Conservation (phyloP, 2,329 filamentous ascomycete genomes). For the Hymenoscyphus fructigenus region DNA sequence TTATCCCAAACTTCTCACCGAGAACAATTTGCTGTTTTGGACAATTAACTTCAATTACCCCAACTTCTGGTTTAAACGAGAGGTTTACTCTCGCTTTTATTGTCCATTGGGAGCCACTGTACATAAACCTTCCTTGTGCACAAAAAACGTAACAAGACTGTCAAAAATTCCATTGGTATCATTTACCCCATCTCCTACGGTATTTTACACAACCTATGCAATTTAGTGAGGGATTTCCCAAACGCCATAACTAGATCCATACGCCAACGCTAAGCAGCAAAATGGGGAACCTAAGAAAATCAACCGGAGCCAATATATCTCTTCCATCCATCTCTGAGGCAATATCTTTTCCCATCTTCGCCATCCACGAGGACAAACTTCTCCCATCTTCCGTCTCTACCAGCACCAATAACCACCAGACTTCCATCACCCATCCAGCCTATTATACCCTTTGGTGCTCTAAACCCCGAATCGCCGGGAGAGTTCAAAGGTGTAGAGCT, state of each 20-base stretch:
- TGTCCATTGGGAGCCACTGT: neutral
- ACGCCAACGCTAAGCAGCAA: constrained; percentile 30
- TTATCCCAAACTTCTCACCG: too few relatives aligned
- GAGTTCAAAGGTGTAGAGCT: constrained; percentile 46
- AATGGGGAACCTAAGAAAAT: constrained; percentile 10
- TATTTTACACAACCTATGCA: neutral
- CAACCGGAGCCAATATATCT: constrained; percentile 58
- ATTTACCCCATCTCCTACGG: neutral
- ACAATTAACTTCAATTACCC: too few relatives aligned
- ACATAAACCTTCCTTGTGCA: neutral
- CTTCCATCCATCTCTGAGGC: constrained; percentile 78
- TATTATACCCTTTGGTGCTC: constrained; percentile 77
- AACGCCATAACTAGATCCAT: neutral
- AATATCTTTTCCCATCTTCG: constrained; percentile 64
- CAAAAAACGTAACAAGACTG: neutral
- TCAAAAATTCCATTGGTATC: neutral
- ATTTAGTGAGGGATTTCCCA: neutral
- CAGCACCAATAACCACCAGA: constrained; percentile 75
- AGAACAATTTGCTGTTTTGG: too few relatives aligned
- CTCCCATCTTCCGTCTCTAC: constrained; percentile 82
- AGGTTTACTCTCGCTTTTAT: too few relatives aligned
- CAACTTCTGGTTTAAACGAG: too few relatives aligned
- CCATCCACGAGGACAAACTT: constrained; percentile 73
- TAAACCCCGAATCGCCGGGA: constrained; percentile 41
- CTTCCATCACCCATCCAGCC: constrained; percentile 79